A percentile compares a stretch with the other conserved stretches of the same genome.
These are phyloP conservation scores for Cavenderia fasciculata DNA, from an alignment of 78 protist species.

Conservation along the genomic window DNA sequence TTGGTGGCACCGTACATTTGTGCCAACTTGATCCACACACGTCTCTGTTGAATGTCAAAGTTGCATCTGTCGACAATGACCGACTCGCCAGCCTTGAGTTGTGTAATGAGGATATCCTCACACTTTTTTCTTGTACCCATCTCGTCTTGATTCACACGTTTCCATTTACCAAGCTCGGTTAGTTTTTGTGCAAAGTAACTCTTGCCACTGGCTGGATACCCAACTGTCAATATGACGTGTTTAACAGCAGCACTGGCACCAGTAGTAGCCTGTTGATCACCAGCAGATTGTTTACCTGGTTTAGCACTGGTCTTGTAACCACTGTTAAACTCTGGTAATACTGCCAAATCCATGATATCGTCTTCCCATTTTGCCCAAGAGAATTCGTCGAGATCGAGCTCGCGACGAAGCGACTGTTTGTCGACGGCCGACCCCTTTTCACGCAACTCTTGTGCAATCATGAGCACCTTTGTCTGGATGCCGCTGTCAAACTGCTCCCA, in stretches of 20 bases:
- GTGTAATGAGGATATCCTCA: slow-evolving; percentile 5
- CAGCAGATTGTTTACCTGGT: too few species aligned
- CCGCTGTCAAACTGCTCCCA: slow-evolving; percentile 69
- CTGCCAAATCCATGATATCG: slow-evolving; percentile 17
- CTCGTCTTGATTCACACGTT: slow-evolving; percentile 62
- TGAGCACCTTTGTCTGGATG: slow-evolving; percentile 5
- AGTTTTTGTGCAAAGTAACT: slow-evolving; percentile 28
- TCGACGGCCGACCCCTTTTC: slow-evolving; percentile 18
- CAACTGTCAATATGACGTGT: slow-evolving; percentile 10
- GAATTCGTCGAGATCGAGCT: slow-evolving; percentile 22
- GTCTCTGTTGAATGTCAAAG: slow-evolving; percentile 39
- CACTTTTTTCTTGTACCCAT: slow-evolving; percentile 60
- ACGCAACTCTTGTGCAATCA: slow-evolving; percentile 2
- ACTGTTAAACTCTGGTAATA: neutral
- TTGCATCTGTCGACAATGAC: slow-evolving; percentile 51
- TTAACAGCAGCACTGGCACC: neutral
- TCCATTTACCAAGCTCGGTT: slow-evolving; percentile 3
- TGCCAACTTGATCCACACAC: slow-evolving; percentile 32
- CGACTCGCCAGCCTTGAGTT: slow-evolving; percentile 16
- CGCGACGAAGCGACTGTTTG: neutral
- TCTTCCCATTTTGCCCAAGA: slow-evolving; percentile 25
- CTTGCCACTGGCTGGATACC: slow-evolving; percentile 62
- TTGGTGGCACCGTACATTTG: neutral
- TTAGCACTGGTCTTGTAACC: neutral
- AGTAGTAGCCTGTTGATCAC: neutral